Percentiles rank a stretch among this genome's conserved stretches.
Evolutionary conservation across 495 filamentous ascomycete species (phyloP).

Genomic region (Annulohypoxylon nitens): DNA sequence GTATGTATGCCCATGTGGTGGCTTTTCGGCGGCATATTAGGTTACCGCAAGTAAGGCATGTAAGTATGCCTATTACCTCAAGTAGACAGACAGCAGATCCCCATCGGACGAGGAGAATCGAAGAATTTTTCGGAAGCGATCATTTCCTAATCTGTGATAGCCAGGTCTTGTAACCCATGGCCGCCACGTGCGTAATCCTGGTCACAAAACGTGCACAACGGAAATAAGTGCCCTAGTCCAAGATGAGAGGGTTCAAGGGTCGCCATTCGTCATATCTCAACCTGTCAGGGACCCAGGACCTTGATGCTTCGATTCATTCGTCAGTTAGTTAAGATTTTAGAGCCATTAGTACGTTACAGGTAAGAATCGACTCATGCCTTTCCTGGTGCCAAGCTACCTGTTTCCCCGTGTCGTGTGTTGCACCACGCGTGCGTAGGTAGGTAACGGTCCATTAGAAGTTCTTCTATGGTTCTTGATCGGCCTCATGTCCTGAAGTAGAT

Average conservation of each 20-base stretch:
- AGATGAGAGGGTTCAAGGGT: neutral
- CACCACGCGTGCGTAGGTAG: neutral
- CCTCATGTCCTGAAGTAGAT: neutral
- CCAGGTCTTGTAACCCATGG: neutral
- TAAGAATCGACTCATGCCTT: neutral
- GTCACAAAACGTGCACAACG: neutral
- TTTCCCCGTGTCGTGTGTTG: neutral
- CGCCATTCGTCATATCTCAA: slow-evolving; percentile 14
- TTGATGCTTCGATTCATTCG: neutral
- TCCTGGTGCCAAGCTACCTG: neutral
- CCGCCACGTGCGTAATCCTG: slow-evolving; percentile 20
- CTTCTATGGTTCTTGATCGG: neutral
- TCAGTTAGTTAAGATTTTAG: neutral
- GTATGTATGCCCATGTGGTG: neutral
- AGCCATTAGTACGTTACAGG: slow-evolving; percentile 1
- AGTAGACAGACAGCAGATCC: neutral
- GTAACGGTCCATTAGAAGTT: neutral
- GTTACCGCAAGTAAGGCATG: neutral
- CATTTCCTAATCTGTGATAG: neutral
- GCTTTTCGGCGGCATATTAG: neutral
- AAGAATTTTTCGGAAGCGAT: neutral
- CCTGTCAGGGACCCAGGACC: slow-evolving; percentile 6
- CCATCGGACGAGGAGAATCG: slow-evolving; percentile 6
- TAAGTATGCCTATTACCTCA: neutral
- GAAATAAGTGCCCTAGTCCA: neutral